phyloP scores from a whole-genome alignment of 179 eudicot species.

The Beta lomatogona region DNA sequence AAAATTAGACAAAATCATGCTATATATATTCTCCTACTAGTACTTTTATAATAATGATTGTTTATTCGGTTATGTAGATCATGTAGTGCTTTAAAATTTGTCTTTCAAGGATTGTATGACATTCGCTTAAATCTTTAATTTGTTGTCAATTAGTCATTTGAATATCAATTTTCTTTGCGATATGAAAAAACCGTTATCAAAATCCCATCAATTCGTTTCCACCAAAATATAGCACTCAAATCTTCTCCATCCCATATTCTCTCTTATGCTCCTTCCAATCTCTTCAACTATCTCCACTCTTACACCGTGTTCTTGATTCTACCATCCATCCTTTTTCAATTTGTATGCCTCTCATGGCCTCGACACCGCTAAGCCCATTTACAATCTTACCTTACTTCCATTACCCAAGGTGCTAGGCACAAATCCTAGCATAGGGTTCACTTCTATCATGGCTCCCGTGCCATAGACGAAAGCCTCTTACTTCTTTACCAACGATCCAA shows the following conservation, averaged over 20 bases:
- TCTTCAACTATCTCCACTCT: slow-evolving; percentile 47
- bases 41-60: too few relatives aligned
- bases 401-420: slow-evolving; percentile 15
- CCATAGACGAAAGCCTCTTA: slow-evolving; percentile 51
- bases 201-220: slow-evolving; percentile 66
- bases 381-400: slow-evolving; percentile 24
- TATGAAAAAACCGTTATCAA: slow-evolving; percentile 46
- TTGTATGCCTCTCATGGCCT: slow-evolving; percentile 57
- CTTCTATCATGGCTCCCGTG: slow-evolving; percentile 50
- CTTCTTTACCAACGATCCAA: slow-evolving; percentile 45
- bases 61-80: too few relatives aligned
- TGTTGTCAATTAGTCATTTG: too few relatives aligned
- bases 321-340: slow-evolving; percentile 57
- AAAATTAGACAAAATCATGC: too few relatives aligned
- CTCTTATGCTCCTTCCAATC: slow-evolving; percentile 31
- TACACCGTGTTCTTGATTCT: slow-evolving; percentile 42
- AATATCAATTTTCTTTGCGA: too few relatives aligned
- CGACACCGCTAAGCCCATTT: slow-evolving; percentile 50
- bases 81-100: too few relatives aligned
- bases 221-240: slow-evolving; percentile 60
- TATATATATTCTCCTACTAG: too few relatives aligned
- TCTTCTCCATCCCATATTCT: slow-evolving; percentile 43
- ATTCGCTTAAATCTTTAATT: too few relatives aligned
- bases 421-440: slow-evolving; percentile 39
- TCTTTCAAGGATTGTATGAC: too few relatives aligned